Conservation (phyloP, 129 eudicot genomes). For the Ambrosia trifida region DNA sequence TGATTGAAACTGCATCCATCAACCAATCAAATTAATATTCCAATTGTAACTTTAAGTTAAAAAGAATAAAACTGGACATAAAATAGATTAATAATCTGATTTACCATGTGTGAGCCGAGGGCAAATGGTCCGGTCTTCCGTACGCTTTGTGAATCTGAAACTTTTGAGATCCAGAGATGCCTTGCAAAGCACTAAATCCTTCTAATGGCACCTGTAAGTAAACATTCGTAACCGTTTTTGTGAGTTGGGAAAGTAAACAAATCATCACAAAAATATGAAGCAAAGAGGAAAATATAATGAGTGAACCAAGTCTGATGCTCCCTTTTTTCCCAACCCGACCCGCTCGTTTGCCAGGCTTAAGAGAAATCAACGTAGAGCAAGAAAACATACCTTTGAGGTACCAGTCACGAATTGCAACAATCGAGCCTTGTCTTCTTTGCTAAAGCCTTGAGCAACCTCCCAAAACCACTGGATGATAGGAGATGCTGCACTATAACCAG, state of each 20-base stretch:
- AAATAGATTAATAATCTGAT: not conserved
- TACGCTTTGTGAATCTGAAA: constrained; percentile 98
- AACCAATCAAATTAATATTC: not conserved
- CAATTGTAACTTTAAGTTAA: not conserved
- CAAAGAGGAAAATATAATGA: not conserved
- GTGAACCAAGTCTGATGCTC: no score
- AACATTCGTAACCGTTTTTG: not conserved
- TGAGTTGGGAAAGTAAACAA: not conserved
- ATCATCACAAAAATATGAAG: not conserved
- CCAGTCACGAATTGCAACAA: constrained; percentile 97
- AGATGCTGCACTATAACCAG: constrained; percentile 92
- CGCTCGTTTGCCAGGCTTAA: no score
- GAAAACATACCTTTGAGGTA: constrained; percentile 76
- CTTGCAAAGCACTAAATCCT: constrained; percentile 98
- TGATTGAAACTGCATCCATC: constrained; percentile 85
- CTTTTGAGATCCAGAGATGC: constrained; percentile 95
- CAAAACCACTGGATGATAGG: constrained; percentile 99
- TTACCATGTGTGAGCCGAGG: constrained; percentile 99
- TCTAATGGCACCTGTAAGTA: constrained; percentile 84
- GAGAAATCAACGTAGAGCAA: not conserved
- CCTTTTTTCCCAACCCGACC: no score
- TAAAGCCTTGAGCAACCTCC: constrained; percentile 92
- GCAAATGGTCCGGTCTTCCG: constrained; percentile 87
- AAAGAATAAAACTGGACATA: not conserved
- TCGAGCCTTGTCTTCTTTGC: constrained; percentile 99